Evolutionary conservation across 225 moss, liverwort and hornwort species (phyloP).

Genomic region (Ulota crispa): DNA sequence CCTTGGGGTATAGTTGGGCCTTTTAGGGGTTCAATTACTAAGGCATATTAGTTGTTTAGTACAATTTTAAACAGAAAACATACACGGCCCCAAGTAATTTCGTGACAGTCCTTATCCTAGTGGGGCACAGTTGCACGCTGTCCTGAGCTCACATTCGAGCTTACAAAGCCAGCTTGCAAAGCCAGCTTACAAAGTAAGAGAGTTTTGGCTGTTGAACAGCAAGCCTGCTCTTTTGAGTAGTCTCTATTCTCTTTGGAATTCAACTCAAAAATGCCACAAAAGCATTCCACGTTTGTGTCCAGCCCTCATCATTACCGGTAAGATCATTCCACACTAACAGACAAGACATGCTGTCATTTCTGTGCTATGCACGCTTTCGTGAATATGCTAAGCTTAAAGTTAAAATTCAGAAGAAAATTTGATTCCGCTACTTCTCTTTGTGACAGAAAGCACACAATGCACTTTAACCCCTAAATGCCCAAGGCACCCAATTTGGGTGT

Average conservation of each 20-base stretch:
- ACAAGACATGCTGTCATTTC: too few species aligned
- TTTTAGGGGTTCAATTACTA: too few species aligned
- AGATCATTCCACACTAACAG: neutral
- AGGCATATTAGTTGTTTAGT: too few species aligned
- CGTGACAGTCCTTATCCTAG: neutral
- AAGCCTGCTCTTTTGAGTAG: neutral
- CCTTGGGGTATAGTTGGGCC: too few species aligned
- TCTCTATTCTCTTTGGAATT: neutral
- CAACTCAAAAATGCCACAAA: neutral
- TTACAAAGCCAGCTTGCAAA: too few species aligned
- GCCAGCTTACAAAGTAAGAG: too few species aligned
- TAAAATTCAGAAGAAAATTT: neutral
- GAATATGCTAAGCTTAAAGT: neutral
- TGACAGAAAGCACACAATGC: too few species aligned
- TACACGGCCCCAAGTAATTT: neutral
- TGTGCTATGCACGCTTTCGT: neutral
- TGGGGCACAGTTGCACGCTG: neutral
- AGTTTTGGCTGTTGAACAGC: neutral
- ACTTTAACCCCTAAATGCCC: too few species aligned
- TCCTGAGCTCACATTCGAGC: neutral
- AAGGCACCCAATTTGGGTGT: too few species aligned
- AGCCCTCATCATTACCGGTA: neutral
- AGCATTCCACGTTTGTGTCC: conserved; percentile 1
- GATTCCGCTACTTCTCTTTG: neutral
- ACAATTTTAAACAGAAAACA: too few species aligned